Conservation (phyloP, 352 stramenopile species). For the Bremia lactucae region DNA sequence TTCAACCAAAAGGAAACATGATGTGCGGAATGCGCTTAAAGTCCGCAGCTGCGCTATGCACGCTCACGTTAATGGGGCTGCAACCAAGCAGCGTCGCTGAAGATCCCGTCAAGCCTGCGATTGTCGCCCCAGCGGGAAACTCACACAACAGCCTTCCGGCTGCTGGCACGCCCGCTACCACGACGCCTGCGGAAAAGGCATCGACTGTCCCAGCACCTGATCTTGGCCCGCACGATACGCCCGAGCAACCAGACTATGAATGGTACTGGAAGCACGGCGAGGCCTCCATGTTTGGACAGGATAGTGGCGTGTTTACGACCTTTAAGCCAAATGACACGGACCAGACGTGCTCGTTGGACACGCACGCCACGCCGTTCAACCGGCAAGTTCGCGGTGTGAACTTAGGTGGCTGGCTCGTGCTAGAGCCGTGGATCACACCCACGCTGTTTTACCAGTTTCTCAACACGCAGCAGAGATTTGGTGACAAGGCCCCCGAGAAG, state of each 20-base stretch:
- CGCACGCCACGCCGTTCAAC: conserved; percentile 37
- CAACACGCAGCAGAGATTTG: conserved; percentile 50
- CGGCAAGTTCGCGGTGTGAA: conserved; percentile 83
- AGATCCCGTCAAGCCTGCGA: conserved; percentile 6
- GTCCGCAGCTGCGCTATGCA: conserved; percentile 11
- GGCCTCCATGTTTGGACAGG: conserved; percentile 36
- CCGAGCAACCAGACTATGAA: conserved; percentile 23
- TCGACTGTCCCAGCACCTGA: not conserved
- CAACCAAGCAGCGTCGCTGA: conserved; percentile 6
- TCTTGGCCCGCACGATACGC: conserved; percentile 12
- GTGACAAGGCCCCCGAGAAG: conserved; percentile 69
- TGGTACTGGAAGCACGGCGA: conserved; percentile 64
- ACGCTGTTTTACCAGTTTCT: conserved; percentile 96
- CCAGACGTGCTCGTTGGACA: conserved; percentile 58
- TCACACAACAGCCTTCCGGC: no score
- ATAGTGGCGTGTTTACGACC: conserved; percentile 37
- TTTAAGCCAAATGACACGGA: conserved; percentile 60
- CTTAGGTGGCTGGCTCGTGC: conserved; percentile 92
- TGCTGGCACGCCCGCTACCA: conserved; percentile 1
- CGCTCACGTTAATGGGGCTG: conserved; percentile 13
- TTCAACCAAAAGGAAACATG: conserved; percentile 6
- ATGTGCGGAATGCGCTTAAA: conserved; percentile 14
- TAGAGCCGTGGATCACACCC: conserved; percentile 95
- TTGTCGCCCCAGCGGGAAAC: conserved; percentile 1
- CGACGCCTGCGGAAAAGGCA: conserved; percentile 1